Base-by-base conservation (phyloP, 768 basidiomycete species). In the Clavaria fumosa region DNA sequence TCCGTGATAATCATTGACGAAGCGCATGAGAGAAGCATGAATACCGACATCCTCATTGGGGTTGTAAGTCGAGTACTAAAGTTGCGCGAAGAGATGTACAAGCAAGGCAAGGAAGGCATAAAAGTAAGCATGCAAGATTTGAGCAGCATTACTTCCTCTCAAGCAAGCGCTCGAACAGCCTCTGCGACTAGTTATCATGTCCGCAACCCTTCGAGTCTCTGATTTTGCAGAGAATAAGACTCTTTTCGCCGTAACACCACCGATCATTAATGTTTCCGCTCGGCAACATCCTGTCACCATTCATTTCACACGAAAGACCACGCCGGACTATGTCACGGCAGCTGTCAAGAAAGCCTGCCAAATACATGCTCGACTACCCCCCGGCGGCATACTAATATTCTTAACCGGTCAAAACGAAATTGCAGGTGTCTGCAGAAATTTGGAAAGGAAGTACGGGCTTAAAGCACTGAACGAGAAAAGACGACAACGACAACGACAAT, bases 391-490 rank as follows among this genome's bases (percentile, higher is more conserved):
- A 23, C 66, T 99, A 34, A 74, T 93, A 34, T 95, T 95, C 54
- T 61, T 97, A 45, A 97, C 95, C 0, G 95, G 95, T 15, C 93
- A 96, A 56, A 84, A 85, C 44, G 95, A 99, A 59, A 97, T 99
- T 47, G 64, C 66, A 10, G 79, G 80, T 3, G 72, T 95, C 2
- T 91, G 86, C 53, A 67, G 72, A 49, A 78, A 74, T 50, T 57
- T 99, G 36, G 82, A 91, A 50, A 70, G 72, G 31, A 74, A 66
- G 49, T 96, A 81, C 50, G 75, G 88, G 1, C 51, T 53, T 39
- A 78, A 72, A 50, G 75, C 75, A 5, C 55, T 84, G 21, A 62
- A 70, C 37, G 63, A 61, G 34, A 70, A 69, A 50, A 64, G 53
- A 47, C 61, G 51, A 40, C 47, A 45, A 51, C 52, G 48, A 41